Evolutionary conservation across 441 rosid species (phyloP).

Genomic region (Populus hybrid): DNA sequence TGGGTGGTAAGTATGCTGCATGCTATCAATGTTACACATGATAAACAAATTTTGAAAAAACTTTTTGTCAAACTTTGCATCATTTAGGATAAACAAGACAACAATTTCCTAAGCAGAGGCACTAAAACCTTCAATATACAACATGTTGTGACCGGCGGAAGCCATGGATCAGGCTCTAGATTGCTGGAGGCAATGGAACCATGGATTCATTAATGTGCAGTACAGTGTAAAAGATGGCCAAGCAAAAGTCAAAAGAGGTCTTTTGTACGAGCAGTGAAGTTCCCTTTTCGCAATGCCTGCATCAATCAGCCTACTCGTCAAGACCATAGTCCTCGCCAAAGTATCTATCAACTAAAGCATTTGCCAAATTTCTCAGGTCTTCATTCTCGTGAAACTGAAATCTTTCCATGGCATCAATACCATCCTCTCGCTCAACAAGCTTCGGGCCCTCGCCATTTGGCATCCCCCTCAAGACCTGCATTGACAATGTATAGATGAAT

Average conservation of each 20-base stretch:
- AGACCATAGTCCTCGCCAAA: conserved; percentile 90
- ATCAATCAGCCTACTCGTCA: conserved; percentile 33
- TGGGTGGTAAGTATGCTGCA: no score
- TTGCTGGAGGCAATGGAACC: background rate
- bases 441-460: conserved; percentile 81
- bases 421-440: conserved; percentile 89
- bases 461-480: conserved; percentile 89
- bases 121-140: background rate
- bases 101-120: background rate
- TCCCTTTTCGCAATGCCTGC: background rate
- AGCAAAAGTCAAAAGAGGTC: no score
- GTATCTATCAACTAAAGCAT: conserved; percentile 77
- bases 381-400: conserved; percentile 94
- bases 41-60: no score
- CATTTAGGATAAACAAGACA: background rate
- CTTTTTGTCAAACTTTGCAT: background rate
- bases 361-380: conserved; percentile 90
- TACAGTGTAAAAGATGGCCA: background rate
- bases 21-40: background rate
- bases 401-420: conserved; percentile 94
- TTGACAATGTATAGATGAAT: background rate
- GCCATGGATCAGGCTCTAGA: background rate
- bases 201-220: background rate
- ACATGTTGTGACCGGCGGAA: background rate
- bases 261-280: background rate